These are phyloP conservation scores for Spiromastix sp. DNA, from an alignment of 2,329 filamentous ascomycete species.

Conservation along the genomic window DNA sequence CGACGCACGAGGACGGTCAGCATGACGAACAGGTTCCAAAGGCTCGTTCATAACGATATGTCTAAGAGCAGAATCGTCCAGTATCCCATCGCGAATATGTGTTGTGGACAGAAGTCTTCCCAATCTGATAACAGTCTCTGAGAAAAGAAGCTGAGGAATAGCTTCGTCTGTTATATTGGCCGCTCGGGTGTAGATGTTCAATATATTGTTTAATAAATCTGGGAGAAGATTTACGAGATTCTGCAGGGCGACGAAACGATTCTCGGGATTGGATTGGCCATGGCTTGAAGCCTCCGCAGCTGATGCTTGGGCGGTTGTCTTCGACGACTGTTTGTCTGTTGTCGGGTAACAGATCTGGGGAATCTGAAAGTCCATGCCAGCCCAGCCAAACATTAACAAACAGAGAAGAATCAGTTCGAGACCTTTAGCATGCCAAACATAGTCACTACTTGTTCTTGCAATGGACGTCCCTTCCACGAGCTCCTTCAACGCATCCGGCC, in stretches of 20 bases:
- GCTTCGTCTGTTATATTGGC: conserved; percentile 43
- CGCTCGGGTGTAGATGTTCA: conserved; percentile 45
- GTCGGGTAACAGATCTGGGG: conserved; percentile 43
- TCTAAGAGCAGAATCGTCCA: conserved; percentile 43
- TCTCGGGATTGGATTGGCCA: conserved; percentile 38
- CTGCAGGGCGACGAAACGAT: conserved; percentile 35
- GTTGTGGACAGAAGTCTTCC: conserved; percentile 43
- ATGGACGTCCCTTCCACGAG: conserved; percentile 68
- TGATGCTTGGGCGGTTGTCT: conserved; percentile 29
- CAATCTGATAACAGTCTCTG: conserved; percentile 47
- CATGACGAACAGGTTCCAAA: conserved; percentile 24
- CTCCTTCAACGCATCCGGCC: conserved; percentile 78
- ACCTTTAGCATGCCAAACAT: conserved; percentile 95
- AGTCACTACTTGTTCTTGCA: conserved; percentile 72
- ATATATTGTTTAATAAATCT: conserved; percentile 46
- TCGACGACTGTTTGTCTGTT: conserved; percentile 38
- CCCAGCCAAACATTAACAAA: conserved; percentile 75
- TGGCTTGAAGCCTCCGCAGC: conserved; percentile 26
- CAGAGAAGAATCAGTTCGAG: conserved; percentile 78
- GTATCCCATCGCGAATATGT: conserved; percentile 39
- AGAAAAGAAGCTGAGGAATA: conserved; percentile 43
- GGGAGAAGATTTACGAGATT: conserved; percentile 44
- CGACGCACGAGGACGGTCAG: conserved; percentile 25
- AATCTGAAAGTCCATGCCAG: conserved; percentile 66
- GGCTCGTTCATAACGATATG: conserved; percentile 48